Conservation (phyloP, 257 asterid species). For the Ligustrum vulgare region DNA sequence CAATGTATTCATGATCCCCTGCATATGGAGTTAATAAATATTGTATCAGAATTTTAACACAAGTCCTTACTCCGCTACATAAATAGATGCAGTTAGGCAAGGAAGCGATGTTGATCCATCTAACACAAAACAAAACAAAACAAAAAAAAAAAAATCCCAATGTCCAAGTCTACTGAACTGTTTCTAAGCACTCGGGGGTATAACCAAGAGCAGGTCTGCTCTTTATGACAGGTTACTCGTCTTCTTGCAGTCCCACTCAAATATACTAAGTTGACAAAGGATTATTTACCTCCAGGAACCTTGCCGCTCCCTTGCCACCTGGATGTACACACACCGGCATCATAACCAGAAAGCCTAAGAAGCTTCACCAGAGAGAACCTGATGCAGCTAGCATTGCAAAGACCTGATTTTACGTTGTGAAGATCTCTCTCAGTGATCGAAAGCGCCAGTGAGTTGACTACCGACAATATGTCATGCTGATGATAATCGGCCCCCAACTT, state of each 20-base stretch:
- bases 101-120: neutral
- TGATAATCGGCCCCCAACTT: conserved; percentile 52
- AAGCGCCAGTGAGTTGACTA: conserved; percentile 54
- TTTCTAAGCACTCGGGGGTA: neutral
- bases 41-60: conserved; percentile 2
- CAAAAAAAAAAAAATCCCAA: neutral
- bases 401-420: conserved; percentile 42
- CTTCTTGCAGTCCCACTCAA: neutral
- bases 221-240: neutral
- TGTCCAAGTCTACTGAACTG: neutral
- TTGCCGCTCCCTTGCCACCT: conserved; percentile 65
- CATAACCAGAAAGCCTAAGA: conserved; percentile 64
- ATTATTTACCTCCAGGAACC: conserved; percentile 66
- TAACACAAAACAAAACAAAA: neutral
- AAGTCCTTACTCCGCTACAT: conserved; percentile 7
- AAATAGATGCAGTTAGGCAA: neutral
- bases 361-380: conserved; percentile 61
- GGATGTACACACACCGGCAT: conserved; percentile 74
- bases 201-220: neutral
- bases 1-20: conserved; percentile 80
- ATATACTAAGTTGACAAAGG: neutral
- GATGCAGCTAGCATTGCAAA: conserved; percentile 75
- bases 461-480: conserved; percentile 49
- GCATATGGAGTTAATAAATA: conserved; percentile 7
- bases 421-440: conserved; percentile 54